phyloP scores from a whole-genome alignment of 495 filamentous ascomycete genomes.

The Penicillium samsonianum region DNA sequence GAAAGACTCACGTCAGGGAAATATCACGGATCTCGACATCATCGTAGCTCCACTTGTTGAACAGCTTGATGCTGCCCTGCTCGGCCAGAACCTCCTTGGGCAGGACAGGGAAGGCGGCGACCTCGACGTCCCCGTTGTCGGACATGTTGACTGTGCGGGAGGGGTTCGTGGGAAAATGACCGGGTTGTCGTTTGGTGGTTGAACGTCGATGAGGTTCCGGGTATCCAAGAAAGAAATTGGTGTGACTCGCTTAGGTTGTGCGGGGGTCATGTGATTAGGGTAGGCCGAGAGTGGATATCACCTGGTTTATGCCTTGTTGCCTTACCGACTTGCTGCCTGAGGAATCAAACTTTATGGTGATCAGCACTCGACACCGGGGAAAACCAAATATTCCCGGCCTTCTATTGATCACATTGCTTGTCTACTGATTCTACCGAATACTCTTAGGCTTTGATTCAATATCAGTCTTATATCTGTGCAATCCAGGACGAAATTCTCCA shows the following conservation, averaged over 20 bases:
- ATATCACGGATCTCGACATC: constrained; percentile 99
- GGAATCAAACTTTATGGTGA: not conserved
- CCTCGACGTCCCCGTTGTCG: constrained; percentile 93
- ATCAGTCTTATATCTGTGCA: not conserved
- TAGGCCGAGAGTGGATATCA: constrained; percentile 20
- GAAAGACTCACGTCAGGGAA: constrained; percentile 88
- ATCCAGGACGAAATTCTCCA: not conserved
- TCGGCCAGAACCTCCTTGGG: constrained; percentile 92
- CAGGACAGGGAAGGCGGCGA: constrained; percentile 75
- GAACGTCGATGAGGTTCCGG: constrained; percentile 22
- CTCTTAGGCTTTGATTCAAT: no score
- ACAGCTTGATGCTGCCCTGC: constrained; percentile 94
- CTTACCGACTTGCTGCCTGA: constrained; percentile 22
- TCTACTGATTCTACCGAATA: not conserved
- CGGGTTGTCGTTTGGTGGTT: constrained; percentile 48
- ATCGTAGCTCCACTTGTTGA: constrained; percentile 97
- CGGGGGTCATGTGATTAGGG: constrained; percentile 43
- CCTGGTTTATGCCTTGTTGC: constrained; percentile 19
- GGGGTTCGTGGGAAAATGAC: constrained; percentile 43
- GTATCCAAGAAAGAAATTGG: constrained; percentile 37
- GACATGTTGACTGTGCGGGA: constrained; percentile 73
- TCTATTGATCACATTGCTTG: not conserved
- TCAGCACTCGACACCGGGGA: not conserved
- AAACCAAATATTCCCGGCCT: not conserved
- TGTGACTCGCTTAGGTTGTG: constrained; percentile 50